Percentiles rank a stretch among this genome's conserved stretches.
These are phyloP conservation scores for Suillus alpinus DNA, from an alignment of 768 basidiomycete genomes.

Conservation along the genomic window DNA sequence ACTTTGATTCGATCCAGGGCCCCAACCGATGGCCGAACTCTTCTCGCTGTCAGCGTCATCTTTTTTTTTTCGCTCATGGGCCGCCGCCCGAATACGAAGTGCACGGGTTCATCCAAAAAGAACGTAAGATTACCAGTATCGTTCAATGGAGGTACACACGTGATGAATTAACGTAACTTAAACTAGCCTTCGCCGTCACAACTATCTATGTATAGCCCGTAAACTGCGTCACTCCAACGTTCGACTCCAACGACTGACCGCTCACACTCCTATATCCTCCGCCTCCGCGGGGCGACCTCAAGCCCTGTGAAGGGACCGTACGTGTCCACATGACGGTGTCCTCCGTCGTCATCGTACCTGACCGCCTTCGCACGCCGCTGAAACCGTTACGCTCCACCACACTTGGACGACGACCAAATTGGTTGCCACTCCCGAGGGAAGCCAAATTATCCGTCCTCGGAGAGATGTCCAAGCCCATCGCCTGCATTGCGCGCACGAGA, in stretches of 20 bases:
- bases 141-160: neutral
- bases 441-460: neutral
- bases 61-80: neutral
- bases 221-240: neutral
- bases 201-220: neutral
- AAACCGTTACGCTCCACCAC: neutral
- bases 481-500: neutral
- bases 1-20: no score
- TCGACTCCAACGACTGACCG: neutral
- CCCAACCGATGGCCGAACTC: neutral
- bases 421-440: neutral
- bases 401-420: neutral
- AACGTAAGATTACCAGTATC: neutral
- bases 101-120: neutral
- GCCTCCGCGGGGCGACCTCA: neutral
- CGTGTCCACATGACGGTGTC: neutral
- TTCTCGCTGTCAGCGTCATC: neutral
- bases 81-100: neutral
- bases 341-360: neutral
- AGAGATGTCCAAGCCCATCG: neutral
- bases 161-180: neutral
- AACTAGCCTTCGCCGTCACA: neutral
- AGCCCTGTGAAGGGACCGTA: neutral
- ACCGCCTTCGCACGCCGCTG: neutral
- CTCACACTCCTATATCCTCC: neutral